Conservation (phyloP, 2,329 filamentous ascomycete genomes). For the Diaporthe ampelina region DNA sequence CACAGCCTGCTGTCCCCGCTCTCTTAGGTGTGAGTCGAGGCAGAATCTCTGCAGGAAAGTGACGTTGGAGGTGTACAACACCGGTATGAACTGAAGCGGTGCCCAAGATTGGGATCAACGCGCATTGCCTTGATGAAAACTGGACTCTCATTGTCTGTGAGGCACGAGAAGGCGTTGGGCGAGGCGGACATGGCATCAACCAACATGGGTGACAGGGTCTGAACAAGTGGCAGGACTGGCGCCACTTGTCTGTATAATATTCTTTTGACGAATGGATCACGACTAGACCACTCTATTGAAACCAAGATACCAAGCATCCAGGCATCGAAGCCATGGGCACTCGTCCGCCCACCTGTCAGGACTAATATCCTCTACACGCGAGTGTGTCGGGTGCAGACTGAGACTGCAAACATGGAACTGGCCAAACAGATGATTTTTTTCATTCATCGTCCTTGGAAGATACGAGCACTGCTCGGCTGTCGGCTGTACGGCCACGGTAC, state of each 20-base stretch:
- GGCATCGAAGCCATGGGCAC: neutral
- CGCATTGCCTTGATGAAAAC: neutral
- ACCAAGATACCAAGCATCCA: constrained; percentile 20
- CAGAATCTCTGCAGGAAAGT: constrained; percentile 19
- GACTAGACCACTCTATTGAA: constrained; percentile 35
- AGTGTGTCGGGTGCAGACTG: neutral
- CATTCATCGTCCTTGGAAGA: neutral
- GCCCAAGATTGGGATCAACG: neutral
- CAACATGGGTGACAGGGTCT: neutral
- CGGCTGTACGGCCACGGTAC: too few species aligned
- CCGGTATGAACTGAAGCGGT: neutral
- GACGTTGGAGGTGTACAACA: neutral
- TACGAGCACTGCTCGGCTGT: too few species aligned
- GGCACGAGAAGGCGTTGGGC: constrained; percentile 36
- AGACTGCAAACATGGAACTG: neutral
- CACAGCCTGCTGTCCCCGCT: constrained; percentile 59
- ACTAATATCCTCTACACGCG: constrained; percentile 1
- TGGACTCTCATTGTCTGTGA: constrained; percentile 29
- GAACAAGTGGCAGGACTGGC: constrained; percentile 1
- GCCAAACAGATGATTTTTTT: neutral
- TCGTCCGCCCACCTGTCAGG: neutral
- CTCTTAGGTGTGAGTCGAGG: constrained; percentile 59
- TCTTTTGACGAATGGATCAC: constrained; percentile 29
- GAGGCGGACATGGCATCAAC: constrained; percentile 13
- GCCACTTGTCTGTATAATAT: constrained; percentile 36